Base-by-base conservation (phyloP, 306 rosid genomes). In the Cicer pinnatifidum region DNA sequence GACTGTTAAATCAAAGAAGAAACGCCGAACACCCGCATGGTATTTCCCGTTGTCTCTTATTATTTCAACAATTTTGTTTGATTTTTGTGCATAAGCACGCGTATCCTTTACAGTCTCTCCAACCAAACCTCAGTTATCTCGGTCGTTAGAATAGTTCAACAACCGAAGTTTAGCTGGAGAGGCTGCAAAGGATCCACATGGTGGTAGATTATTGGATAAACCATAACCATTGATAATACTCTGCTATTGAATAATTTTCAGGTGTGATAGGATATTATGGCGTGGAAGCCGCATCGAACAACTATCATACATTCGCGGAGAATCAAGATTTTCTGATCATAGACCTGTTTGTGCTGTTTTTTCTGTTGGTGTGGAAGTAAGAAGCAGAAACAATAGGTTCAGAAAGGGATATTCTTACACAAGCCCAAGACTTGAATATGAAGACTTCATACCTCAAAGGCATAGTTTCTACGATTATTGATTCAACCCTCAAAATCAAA, bases 21-120 rank as follows among this genome's bases (percentile, higher is more conserved):
- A 92, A 84, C 94, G 96, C 3, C 80, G 97, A 72, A 92, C 97
- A 3, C 97, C 97, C 0, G 92, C 97, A 54, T 92, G 97, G 96
- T 91, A 83, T 69, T 63, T 62, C 11, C 2, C 1, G 9, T 13
- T 61, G 0, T 17, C 10, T 48, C 38, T 47, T 15, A 47, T 38
- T 39, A 17, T 35, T 35, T 35, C 20, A 60, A 60, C 19, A 12
- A 60, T 6, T 59, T 60, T 43, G 2, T 2, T 23, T 23, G 33
- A 23, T 23, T 28, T 28, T 28, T 28, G 35, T 28, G 5, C 3
- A 28, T 28, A 28, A 28, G 35, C 5, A 28, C 35, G 0, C 35
- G 35, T 28, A 28, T 3, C 35, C 35, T 28, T 0, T 28, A 28
- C 35, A 3, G 5, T 28, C 35, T 28, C 35, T 28, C 35, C 35